Evolutionary conservation across 2,329 filamentous ascomycete genomes (phyloP).

Genomic region (Septoria petroselini): DNA sequence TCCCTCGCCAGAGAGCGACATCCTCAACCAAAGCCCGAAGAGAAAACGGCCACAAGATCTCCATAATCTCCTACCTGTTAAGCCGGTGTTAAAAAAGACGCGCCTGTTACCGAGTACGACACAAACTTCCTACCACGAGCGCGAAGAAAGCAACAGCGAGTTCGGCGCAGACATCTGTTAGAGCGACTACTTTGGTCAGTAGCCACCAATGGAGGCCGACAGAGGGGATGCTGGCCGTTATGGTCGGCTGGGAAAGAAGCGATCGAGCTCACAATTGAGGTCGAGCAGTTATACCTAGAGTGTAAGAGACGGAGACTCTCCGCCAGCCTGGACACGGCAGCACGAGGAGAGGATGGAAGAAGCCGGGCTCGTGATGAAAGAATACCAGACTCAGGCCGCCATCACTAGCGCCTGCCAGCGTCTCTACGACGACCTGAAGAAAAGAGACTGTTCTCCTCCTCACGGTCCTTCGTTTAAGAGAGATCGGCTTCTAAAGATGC

Average conservation of each 20-base stretch:
- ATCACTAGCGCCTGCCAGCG: slow-evolving; percentile 11
- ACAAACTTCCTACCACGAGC: background rate
- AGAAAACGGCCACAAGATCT: background rate
- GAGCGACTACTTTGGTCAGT: slow-evolving; percentile 14
- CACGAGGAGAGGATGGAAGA: slow-evolving; percentile 22
- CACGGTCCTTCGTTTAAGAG: background rate
- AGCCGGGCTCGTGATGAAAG: slow-evolving; percentile 18
- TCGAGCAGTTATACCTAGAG: slow-evolving; percentile 17
- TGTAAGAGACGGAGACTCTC: slow-evolving; percentile 18
- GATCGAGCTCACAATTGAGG: slow-evolving; percentile 2
- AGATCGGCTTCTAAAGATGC: background rate
- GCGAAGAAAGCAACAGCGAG: background rate
- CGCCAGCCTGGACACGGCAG: slow-evolving; percentile 17
- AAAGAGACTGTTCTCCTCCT: background rate
- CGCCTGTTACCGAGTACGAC: background rate
- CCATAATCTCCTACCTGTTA: background rate
- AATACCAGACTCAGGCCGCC: slow-evolving; percentile 8
- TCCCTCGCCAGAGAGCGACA: background rate
- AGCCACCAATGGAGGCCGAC: slow-evolving; percentile 7
- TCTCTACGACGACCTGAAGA: slow-evolving; percentile 10
- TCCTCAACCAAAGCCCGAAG: background rate
- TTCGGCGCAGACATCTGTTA: slow-evolving; percentile 10
- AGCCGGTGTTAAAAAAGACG: slow-evolving; percentile 1
- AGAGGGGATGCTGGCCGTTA: background rate
- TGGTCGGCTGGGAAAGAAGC: slow-evolving; percentile 3